Evolutionary conservation across 495 filamentous ascomycete genomes (phyloP).

Genomic region (Trichodelitschia bisporula): DNA sequence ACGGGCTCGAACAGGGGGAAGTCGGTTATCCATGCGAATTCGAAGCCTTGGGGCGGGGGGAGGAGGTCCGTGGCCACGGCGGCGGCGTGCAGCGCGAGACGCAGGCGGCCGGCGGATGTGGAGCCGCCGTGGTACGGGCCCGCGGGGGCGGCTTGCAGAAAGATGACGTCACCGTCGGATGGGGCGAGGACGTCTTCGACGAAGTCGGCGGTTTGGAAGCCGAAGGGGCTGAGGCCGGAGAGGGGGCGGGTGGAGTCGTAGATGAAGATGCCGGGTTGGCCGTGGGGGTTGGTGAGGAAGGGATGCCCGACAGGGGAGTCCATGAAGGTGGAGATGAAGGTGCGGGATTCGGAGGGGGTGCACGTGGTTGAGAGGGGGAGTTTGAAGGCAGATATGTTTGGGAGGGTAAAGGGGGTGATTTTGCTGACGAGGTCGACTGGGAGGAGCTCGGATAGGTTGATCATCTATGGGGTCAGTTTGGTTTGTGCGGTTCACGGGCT

Average conservation of each 20-base stretch:
- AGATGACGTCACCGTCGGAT: constrained; percentile 48
- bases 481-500: constrained; percentile 5
- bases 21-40: constrained; percentile 61
- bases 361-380: constrained; percentile 25
- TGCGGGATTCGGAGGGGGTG: constrained; percentile 22
- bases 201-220: constrained; percentile 42
- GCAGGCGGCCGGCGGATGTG: constrained; percentile 55
- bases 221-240: constrained; percentile 43
- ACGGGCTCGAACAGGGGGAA: constrained; percentile 76
- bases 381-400: constrained; percentile 48
- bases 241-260: constrained; percentile 45
- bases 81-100: constrained; percentile 40
- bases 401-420: constrained; percentile 36
- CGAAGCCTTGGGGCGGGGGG: constrained; percentile 26
- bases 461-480: constrained; percentile 25
- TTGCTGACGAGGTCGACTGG: constrained; percentile 41
- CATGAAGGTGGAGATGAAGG: constrained; percentile 46
- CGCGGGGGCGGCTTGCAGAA: constrained; percentile 53
- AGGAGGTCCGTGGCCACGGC: constrained; percentile 36
- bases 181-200: constrained; percentile 26
- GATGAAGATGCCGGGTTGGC: constrained; percentile 52
- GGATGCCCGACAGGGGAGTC: constrained; percentile 32
- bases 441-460: constrained; percentile 32
- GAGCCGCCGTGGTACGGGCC: constrained; percentile 38
- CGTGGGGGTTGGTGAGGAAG: constrained; percentile 38